Base-by-base conservation (phyloP, 2,329 filamentous ascomycete species). In the Seiridium unicorne region DNA sequence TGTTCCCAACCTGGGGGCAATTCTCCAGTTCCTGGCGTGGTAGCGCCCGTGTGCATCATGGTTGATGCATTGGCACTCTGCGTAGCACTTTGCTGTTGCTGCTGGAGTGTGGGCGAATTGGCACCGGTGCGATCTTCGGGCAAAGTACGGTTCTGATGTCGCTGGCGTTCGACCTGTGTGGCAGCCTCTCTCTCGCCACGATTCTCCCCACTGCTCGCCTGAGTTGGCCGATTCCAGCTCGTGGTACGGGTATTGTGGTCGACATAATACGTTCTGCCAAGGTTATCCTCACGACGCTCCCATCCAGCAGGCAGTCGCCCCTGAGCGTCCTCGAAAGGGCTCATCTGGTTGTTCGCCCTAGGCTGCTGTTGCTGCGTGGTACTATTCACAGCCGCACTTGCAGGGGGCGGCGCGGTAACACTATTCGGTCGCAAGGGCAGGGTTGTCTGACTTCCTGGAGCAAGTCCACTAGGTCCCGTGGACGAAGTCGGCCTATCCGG, bases 221-320 rank as follows among this genome's bases (percentile, higher is more conserved):
- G 83, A n/a, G 92, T 90, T 6, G 95, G 95, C 61, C 95, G 84
- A 68, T 91, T 94, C 95, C 95, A 99, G 68, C 94, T 98, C 1
- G 95, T 99, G 59, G 95, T 94, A 69, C 95, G 85, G 5, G 93
- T 97, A 74, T 98, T 98, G 74, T 98, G 95, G 71, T 99, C 95
- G 57, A 99, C 95, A 73, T 98, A 99, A 73, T 99, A 99, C 31
- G 94, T 98, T 69, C 95, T 86, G 57, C 95, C 94, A 48, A 98
- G 77, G 68, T 97, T 95, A 73, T 99, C 95, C 75, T 98, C 94
- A 60, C 95, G 87, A 59, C 95, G 88, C 78, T 99, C 95, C 94
- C 95, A 99, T 40, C 95, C 95, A 55, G 91, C 88, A 40, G 95
- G 95, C 58, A 99, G 78, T 67, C 94, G 89, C 60, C 95, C 95